Evolutionary conservation across 2,329 filamentous ascomycete species (phyloP).

Genomic region (Penicillium vulpinum): DNA sequence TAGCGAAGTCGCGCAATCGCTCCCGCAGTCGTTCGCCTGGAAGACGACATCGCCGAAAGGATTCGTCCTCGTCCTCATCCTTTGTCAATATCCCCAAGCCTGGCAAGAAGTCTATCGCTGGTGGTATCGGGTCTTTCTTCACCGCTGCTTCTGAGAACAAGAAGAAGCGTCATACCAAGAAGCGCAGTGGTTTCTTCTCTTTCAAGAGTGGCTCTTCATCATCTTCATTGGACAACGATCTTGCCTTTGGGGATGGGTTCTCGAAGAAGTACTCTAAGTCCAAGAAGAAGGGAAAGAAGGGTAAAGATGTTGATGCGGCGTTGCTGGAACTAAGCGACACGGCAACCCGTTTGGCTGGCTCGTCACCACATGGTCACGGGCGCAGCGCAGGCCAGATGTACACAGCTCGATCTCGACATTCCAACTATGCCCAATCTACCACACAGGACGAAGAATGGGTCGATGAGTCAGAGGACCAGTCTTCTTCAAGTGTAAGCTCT

Average conservation of each 20-base stretch:
- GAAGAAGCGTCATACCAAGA: slow-evolving; percentile 49
- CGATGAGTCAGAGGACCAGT: slow-evolving; percentile 56
- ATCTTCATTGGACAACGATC: slow-evolving; percentile 66
- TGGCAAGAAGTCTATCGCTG: slow-evolving; percentile 50
- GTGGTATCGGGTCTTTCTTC: slow-evolving; percentile 65
- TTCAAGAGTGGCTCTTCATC: slow-evolving; percentile 63
- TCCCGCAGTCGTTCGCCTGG: slow-evolving; percentile 40
- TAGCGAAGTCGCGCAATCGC: slow-evolving; percentile 26
- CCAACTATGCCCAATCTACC: slow-evolving; percentile 28
- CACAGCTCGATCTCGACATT: slow-evolving; percentile 30
- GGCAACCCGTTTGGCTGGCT: slow-evolving; percentile 49
- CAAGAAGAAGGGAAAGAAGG: slow-evolving; percentile 30
- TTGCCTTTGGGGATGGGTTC: slow-evolving; percentile 66
- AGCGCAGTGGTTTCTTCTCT: slow-evolving; percentile 55
- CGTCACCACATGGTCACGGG: slow-evolving; percentile 34
- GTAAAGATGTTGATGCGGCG: slow-evolving; percentile 45
- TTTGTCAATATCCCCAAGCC: slow-evolving; percentile 66
- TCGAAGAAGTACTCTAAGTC: slow-evolving; percentile 41
- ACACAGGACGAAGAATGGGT: slow-evolving; percentile 58
- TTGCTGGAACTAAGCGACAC: slow-evolving; percentile 51
- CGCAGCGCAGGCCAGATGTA: slow-evolving; percentile 38
- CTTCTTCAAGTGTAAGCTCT: slow-evolving; percentile 55
- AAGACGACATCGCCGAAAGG: slow-evolving; percentile 33
- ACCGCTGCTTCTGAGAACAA: slow-evolving; percentile 59
- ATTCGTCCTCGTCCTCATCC: slow-evolving; percentile 59